Base-by-base conservation (phyloP, 306 rosid genomes). In the Erythrophleum fordii region DNA sequence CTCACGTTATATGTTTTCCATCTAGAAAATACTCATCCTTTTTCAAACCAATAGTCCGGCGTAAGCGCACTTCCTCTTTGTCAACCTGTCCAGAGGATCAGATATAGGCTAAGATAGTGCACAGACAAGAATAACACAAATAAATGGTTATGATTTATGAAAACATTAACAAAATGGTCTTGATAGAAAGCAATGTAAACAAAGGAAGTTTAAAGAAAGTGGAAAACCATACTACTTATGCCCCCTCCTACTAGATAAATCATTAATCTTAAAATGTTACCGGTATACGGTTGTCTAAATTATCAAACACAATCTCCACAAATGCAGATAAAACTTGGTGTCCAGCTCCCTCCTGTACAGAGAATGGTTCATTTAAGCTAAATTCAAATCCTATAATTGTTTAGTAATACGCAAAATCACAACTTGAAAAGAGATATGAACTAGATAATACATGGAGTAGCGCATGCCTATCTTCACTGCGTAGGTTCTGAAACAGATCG, bases 1-100 rank as follows among this genome's bases (percentile, higher is more conserved):
- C 97, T 92, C 86, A 95, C 97, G 97, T 91, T 68, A 95, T 95
- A 86, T 95, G 98, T 86, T 95, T 95, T 84, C 97, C 98, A 83
- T 95, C 98, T 72, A 95, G 88, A 85, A 90, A 91, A 88, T 95
- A 95, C 79, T 92, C 98, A 80, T 95, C 97, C 87, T 95, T 95
- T 77, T 95, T 95, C 86, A 84, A 81, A 74, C 92, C 90, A 77
- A 95, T 90, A 16, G 97, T 93, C 77, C 99, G 88, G 65, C 99
- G 97, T 89, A 95, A 87, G 72, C 90, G 92, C 88, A 95, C 98
- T 88, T 95, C 99, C 83, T 95, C 98, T 87, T 95, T 95, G 80
- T 95, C 99, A 80, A 95, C 99, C 99, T 95, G 83, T 73, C 76
- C 67, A 73, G 77, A 83, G 49, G 65, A 22, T 29, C 45, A 65